These are phyloP conservation scores for Pseudonitzschia multiseries DNA, from an alignment of 108 stramenopile genomes.

Conservation along the genomic window DNA sequence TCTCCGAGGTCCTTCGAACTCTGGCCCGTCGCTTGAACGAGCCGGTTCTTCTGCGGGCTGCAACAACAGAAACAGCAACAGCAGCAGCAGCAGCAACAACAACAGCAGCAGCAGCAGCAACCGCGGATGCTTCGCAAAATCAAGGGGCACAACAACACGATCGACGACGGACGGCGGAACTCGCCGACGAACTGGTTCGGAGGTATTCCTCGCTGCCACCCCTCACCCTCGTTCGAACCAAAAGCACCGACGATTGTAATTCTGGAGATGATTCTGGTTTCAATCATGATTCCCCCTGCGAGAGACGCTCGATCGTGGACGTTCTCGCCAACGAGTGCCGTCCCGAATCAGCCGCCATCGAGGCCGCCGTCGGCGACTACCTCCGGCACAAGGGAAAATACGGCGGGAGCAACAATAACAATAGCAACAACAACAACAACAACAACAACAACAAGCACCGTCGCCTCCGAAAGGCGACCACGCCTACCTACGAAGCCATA, in stretches of 20 bases:
- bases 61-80: neutral
- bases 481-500: slow-evolving; percentile 57
- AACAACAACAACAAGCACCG: neutral
- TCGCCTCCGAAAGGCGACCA: slow-evolving; percentile 3
- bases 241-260: neutral
- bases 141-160: too few species aligned
- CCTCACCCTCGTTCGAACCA: slow-evolving; percentile 1
- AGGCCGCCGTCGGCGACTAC: neutral
- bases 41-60: slow-evolving; percentile 6
- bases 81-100: neutral
- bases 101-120: neutral
- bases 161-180: slow-evolving; percentile 16
- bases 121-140: too few species aligned
- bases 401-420: neutral
- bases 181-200: slow-evolving; percentile 16
- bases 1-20: slow-evolving; percentile 5
- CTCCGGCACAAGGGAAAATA: neutral
- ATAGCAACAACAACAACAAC: slow-evolving; percentile 6
- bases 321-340: slow-evolving; percentile 19
- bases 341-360: neutral
- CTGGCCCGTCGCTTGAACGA: neutral
- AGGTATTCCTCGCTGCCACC: slow-evolving; percentile 23
- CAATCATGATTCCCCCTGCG: too few species aligned
- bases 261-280: too few species aligned
- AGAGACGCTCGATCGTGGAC: slow-evolving; percentile 1